phyloP scores from a whole-genome alignment of 1,284 basidiomycete genomes.

The Cutaneotrichosporon cyanovorans region DNA sequence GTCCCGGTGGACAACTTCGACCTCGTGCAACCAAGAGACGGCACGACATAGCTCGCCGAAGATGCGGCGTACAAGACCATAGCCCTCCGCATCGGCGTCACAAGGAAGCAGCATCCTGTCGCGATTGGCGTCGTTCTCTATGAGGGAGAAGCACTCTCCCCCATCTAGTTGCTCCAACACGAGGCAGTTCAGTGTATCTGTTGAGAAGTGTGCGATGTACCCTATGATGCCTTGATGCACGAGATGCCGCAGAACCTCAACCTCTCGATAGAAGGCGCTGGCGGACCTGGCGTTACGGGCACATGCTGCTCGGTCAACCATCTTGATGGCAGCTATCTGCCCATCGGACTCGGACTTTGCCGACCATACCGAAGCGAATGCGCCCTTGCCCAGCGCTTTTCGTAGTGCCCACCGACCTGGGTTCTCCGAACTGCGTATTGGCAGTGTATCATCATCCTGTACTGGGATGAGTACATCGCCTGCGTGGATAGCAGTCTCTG shows the following conservation, averaged over 20 bases:
- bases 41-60: slow-evolving; percentile 73
- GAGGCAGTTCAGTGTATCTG: slow-evolving; percentile 66
- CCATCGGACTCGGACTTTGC: slow-evolving; percentile 49
- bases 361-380: slow-evolving; percentile 71
- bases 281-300: slow-evolving; percentile 60
- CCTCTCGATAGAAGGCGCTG: slow-evolving; percentile 78
- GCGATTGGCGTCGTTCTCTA: slow-evolving; percentile 57
- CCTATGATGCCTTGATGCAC: slow-evolving; percentile 75
- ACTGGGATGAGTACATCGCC: slow-evolving; percentile 24
- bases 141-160: slow-evolving; percentile 75
- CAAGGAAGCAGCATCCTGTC: slow-evolving; percentile 41
- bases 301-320: slow-evolving; percentile 59
- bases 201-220: slow-evolving; percentile 66
- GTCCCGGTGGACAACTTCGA: slow-evolving; percentile 81
- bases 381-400: slow-evolving; percentile 59
- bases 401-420: slow-evolving; percentile 48
- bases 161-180: slow-evolving; percentile 71
- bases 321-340: slow-evolving; percentile 62
- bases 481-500: slow-evolving; percentile 13
- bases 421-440: slow-evolving; percentile 6
- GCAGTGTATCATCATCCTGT: slow-evolving; percentile 8
- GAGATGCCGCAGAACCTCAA: slow-evolving; percentile 76
- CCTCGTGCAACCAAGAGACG: slow-evolving; percentile 82
- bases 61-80: slow-evolving; percentile 58
- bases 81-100: slow-evolving; percentile 23